These are phyloP conservation scores for Trametes meyenii DNA, from an alignment of 768 basidiomycete species.

Conservation along the genomic window DNA sequence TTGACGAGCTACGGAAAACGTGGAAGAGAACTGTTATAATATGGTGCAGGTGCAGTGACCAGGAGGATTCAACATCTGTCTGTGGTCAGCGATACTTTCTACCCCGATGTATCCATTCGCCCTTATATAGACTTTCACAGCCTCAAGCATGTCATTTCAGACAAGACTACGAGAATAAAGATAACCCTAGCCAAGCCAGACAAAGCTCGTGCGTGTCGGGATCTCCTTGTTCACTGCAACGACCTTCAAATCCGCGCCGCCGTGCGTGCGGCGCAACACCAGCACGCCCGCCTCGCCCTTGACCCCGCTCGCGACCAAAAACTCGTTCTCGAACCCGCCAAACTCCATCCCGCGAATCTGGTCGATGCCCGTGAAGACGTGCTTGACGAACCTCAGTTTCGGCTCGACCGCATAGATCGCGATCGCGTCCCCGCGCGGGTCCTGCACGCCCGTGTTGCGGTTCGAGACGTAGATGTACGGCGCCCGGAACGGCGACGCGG, in stretches of 20 bases:
- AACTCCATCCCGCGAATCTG: constrained; percentile 71
- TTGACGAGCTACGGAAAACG: no score
- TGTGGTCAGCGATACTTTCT: no score
- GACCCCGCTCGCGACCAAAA: constrained; percentile 57
- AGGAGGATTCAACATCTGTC: no score
- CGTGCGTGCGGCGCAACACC: constrained; percentile 54
- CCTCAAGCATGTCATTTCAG: background rate
- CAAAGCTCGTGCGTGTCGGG: constrained; percentile 53
- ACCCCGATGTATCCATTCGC: no score
- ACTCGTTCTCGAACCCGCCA: constrained; percentile 46
- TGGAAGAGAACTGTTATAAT: no score
- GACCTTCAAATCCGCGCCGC: constrained; percentile 54
- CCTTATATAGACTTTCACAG: background rate
- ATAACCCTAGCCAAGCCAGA: constrained; percentile 26
- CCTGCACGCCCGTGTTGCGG: constrained; percentile 54
- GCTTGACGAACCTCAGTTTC: constrained; percentile 47
- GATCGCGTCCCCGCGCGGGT: constrained; percentile 62
- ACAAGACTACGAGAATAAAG: background rate
- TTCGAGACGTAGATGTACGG: constrained; percentile 70
- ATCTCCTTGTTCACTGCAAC: constrained; percentile 59
- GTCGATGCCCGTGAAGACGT: constrained; percentile 64
- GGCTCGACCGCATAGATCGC: constrained; percentile 57
- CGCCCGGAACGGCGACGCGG: constrained; percentile 46
- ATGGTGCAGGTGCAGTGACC: no score
- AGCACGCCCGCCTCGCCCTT: constrained; percentile 59